Percentiles rank a stretch among this genome's conserved stretches.
Conservation (phyloP, 2,329 filamentous ascomycete species). For the Claviceps pusilla region DNA sequence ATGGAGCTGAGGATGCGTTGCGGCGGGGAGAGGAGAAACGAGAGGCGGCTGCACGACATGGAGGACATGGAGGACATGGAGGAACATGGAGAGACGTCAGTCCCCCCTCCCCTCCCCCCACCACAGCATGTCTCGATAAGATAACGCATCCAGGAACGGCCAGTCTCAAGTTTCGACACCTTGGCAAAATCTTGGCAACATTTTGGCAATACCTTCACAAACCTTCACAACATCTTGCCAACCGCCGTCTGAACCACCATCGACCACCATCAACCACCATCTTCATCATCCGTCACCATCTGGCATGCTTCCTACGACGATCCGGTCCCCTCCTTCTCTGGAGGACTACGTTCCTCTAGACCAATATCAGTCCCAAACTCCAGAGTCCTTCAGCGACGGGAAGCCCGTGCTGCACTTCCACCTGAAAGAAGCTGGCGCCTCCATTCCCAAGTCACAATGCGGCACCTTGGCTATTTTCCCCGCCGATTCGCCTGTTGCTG, state of each 20-base stretch:
- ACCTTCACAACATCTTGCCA: too few relatives aligned
- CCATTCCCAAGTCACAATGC: constrained; percentile 39
- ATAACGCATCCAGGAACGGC: background rate
- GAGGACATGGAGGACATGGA: too few relatives aligned
- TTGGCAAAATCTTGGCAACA: too few relatives aligned
- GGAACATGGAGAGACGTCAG: background rate
- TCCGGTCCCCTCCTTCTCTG: constrained; percentile 39
- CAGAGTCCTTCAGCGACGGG: constrained; percentile 53
- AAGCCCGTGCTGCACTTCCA: constrained; percentile 59
- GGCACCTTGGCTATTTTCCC: constrained; percentile 40
- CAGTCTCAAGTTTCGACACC: too few relatives aligned
- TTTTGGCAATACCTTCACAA: too few relatives aligned
- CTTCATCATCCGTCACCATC: background rate
- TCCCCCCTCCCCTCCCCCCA: background rate
- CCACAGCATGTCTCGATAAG: background rate
- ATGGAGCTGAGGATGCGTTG: background rate
- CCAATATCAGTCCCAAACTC: constrained; percentile 59
- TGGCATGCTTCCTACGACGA: constrained; percentile 35
- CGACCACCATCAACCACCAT: too few relatives aligned
- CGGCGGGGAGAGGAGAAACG: too few relatives aligned
- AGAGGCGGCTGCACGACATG: too few relatives aligned
- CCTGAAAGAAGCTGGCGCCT: constrained; percentile 39
- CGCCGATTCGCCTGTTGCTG: constrained; percentile 20
- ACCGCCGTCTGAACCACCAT: too few relatives aligned
- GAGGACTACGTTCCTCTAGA: constrained; percentile 48